A percentile compares a stretch with the other conserved stretches of the same genome.
phyloP scores from a whole-genome alignment of 202 grass and related monocot genomes.

The Hordeum pubiflorum region DNA sequence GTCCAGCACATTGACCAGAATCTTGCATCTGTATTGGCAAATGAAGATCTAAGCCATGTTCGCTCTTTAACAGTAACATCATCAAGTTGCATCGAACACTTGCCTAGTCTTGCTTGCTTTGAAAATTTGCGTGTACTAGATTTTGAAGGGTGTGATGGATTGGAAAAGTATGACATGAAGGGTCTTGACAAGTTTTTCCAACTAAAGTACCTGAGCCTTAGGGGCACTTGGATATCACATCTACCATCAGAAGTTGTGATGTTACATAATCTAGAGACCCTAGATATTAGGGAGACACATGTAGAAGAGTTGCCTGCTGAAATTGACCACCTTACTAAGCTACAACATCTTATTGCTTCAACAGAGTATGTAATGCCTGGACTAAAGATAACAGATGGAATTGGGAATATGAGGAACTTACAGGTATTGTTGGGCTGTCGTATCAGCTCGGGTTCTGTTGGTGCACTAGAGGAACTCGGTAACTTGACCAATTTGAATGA shows the following conservation, averaged over 20 bases:
- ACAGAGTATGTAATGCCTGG: background rate
- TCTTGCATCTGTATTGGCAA: background rate
- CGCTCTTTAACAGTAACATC: background rate
- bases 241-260: background rate
- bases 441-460: background rate
- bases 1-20: background rate
- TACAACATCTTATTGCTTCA: background rate
- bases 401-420: background rate
- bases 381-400: background rate
- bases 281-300: background rate
- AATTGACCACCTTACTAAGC: background rate
- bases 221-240: accelerated
- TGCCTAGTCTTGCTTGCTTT: background rate
- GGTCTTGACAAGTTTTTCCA: background rate
- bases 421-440: background rate
- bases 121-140: background rate
- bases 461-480: background rate
- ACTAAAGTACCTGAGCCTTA: constrained; percentile 18
- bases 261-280: background rate
- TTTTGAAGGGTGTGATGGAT: background rate
- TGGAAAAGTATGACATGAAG: background rate
- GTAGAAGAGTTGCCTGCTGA: background rate
- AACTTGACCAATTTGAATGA: background rate
- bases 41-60: background rate
- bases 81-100: background rate